A percentile compares a stretch with the other conserved stretches of the same genome.
These are phyloP conservation scores for Syzygium aqueum DNA, from an alignment of 345 rosid genomes.

Conservation along the genomic window DNA sequence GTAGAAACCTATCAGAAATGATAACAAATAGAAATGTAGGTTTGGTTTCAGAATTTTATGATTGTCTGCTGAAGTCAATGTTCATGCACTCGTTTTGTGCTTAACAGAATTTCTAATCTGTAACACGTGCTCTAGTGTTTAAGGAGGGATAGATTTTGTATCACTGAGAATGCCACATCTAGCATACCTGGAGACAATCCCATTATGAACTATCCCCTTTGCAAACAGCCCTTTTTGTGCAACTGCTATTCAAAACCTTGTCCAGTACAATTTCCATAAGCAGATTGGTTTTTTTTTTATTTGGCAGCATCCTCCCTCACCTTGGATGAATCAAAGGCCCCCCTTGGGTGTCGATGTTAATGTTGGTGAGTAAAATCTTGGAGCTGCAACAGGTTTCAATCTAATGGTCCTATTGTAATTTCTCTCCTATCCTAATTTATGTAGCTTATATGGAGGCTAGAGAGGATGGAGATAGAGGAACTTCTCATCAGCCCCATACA, in stretches of 20 bases:
- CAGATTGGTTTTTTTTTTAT: background rate
- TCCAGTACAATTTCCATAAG: background rate
- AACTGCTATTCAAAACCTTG: background rate
- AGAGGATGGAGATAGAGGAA: slow-evolving; percentile 76
- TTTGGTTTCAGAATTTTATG: background rate
- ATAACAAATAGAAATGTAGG: background rate
- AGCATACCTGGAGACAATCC: background rate
- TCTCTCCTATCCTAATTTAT: background rate
- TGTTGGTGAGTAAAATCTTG: slow-evolving; percentile 56
- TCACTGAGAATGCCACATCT: background rate
- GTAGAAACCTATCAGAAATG: background rate
- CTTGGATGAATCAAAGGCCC: slow-evolving; percentile 79
- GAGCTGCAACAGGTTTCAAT: background rate
- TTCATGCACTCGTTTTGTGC: background rate
- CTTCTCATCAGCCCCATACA: slow-evolving; percentile 61
- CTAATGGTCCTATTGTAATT: background rate
- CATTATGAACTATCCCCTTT: background rate
- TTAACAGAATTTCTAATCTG: background rate
- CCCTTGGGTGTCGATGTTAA: slow-evolving; percentile 66
- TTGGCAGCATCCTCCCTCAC: slow-evolving; percentile 77
- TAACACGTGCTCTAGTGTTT: background rate
- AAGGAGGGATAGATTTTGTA: background rate
- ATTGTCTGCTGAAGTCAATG: background rate
- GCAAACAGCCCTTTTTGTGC: background rate
- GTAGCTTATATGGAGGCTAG: slow-evolving; percentile 94